Conservation (phyloP, 352 stramenopile genomes). For the Pythium scleroteichum region DNA sequence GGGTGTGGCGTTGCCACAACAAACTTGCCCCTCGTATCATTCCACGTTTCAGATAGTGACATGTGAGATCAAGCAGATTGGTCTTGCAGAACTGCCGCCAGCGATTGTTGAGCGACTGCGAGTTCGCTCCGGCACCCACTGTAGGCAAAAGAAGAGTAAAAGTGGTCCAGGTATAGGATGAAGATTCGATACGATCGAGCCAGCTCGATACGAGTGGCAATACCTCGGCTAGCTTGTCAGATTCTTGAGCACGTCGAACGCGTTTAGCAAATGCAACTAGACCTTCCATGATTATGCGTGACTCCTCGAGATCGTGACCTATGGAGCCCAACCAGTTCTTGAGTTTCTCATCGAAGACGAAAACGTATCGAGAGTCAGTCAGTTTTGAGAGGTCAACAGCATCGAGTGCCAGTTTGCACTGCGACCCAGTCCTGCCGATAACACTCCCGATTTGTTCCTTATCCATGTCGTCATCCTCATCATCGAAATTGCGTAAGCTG, state of each 20-base stretch:
- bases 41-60: constrained; percentile 47
- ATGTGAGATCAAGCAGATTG: constrained; percentile 40
- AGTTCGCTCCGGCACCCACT: not conserved
- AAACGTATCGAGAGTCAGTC: not conserved
- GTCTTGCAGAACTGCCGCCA: constrained; percentile 43
- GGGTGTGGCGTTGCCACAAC: constrained; percentile 56
- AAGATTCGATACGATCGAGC: constrained; percentile 22
- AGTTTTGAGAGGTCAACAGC: constrained; percentile 7
- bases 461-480: not conserved
- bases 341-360: constrained; percentile 15
- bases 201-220: constrained; percentile 13
- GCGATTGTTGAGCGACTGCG: constrained; percentile 20
- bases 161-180: constrained; percentile 67
- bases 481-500: not conserved
- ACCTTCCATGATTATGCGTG: constrained; percentile 22
- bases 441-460: too few relatives aligned
- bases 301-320: constrained; percentile 27
- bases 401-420: constrained; percentile 1
- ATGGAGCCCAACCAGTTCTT: constrained; percentile 18
- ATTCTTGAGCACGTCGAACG: constrained; percentile 17
- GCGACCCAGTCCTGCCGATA: not conserved
- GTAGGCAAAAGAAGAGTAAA: constrained; percentile 59
- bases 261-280: constrained; percentile 24
- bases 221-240: not conserved
- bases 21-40: constrained; percentile 53